Evolutionary conservation across 768 basidiomycete species (phyloP), one percentile per base, ranked within the genome.

Genomic region (Termitomyces eurrhizus): DNA sequence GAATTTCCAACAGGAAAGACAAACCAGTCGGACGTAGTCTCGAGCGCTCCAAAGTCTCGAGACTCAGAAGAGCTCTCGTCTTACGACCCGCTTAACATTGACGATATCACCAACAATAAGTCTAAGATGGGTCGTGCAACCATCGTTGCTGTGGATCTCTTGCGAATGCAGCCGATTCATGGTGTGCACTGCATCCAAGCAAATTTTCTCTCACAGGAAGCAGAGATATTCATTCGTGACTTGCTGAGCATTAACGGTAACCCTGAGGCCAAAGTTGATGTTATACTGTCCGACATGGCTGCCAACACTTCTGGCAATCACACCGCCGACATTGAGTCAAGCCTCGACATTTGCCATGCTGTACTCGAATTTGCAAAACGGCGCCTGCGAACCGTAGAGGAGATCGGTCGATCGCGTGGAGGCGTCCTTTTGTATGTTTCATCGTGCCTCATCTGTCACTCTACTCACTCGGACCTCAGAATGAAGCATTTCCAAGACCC

Each of bases 231-330:
- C 29, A 75, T 94, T 32, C 72, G 72, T n/a, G 66, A 69, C 11
- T 58, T 76, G n/a, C 64, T 78, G 36, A 62, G 63, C 24, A 57
- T 57, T 9, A 69, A 67, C 18, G 65, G 65, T 41, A 72, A 73
- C 59, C 61, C 67, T 0, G 69, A 71, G 2, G 73, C 72, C 18
- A 82, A 80, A 71, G 89, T 86, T 7, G 93, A 98, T 69, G 76
- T 95, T 18, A 83, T 97, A 29, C 78, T 97, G 4, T 92, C 89
- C 8, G 95, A 97, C 68, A 95, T 98, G 89, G 92, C 94, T 18
- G 86, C 86, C 21, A 94, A 95, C 70, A 78, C 85, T 61, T 83
- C 88, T 2, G 95, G 96, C 6, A 86, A 89, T 61, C 71, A 78
- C 18, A 72, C 74, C 0, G 78, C 79, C 53, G 95, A 98, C 72